Base-by-base conservation (phyloP, 257 asterid species). In the Scutellaria barbata region DNA sequence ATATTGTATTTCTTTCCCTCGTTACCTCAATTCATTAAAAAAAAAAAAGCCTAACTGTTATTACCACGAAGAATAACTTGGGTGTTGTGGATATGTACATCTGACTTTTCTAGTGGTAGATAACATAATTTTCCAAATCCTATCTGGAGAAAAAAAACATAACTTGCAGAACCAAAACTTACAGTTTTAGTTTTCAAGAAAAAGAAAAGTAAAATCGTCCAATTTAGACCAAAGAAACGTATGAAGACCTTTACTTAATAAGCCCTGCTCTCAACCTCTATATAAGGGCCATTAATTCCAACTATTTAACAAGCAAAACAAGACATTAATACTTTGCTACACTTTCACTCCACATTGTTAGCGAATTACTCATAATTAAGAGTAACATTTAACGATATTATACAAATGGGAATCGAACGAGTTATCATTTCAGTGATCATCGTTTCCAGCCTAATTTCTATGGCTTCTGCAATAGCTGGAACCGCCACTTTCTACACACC, bases 401-500 rank as follows among this genome's bases (percentile, higher is more conserved):
- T 5, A 43, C 10, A 8, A 56, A 56, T 56, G 63, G 63, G 41
- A 25, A 25, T 56, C 10, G 42, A 56, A 13, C 63, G 42, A 22
- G 41, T 56, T 25, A 56, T 56, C 18, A 25, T 56, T 4, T 25
- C 63, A 11, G 63, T 25, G 42, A 12, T 56, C 3, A 56, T 56
- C 7, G 42, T 11, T 25, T 22, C 41, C 42, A 56, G 63, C 42
- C 42, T 56, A 56, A 56, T 56, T 5, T 56, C 63, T 18, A 25
- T 25, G 42, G 63, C 63, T 5, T 56, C 42, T 25, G 63, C 63
- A 10, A 56, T 56, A 4, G 63, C 39, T 6, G 63, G 63, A 12
- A 56, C 42, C 6, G 2, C 63, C 42, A 56, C 63, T 5, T 56
- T 56, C 42, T 56, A 56, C 63, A 25, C 41, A 12, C 63, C 63